Evolutionary conservation across 2,329 filamentous ascomycete genomes (phyloP), one percentile per base, ranked within the genome.

Genomic region (Didymella arachidicola): DNA sequence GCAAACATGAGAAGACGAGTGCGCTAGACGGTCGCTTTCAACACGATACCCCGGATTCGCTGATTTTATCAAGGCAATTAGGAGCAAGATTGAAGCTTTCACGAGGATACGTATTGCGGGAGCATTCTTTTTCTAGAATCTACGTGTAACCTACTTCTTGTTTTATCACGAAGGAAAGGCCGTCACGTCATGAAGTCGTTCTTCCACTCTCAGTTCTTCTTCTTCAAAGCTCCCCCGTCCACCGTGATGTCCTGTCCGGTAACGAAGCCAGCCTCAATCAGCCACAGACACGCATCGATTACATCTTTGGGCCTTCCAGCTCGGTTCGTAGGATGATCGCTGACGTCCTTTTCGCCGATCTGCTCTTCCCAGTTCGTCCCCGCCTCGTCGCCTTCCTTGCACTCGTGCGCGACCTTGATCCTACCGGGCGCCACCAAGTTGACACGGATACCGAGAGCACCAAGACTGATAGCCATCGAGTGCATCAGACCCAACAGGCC

Each of bases 401-500:
- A 77, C 73, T 82, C 81, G 62, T 82, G 80, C n/a, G 74, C 73
- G 8, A 77, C 80, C 67, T 80, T 81, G 69, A 82, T 79, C 48
- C 79, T 71, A 2, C 81, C 80, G 0, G 81, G 80, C 5, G 80
- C 77, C 30, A 82, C 74, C n/a, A 79, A 64, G 57, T 83, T 84
- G 27, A 82, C 80, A 2, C 81, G 73, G 36, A 85, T 78, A 2
- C 79, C 77, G 29, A 79, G 70, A 26, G 72, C 69, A 5, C 77
- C 77, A 30, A 84, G 68, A 48, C 78, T 80, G 32, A 82, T 79
- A 12, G 81, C 78, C 79, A 84, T 79, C 27, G 78, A 79, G 61
- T 84, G 82, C 69, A 80, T 82, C 57, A 85, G 62, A 0, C 83
- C 82, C 11, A 84, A 67, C 47, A 84, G 70, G 0, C 82, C 83